A percentile compares a stretch with the other conserved stretches of the same genome.
phyloP scores from a whole-genome alignment of 2,329 filamentous ascomycete species.

The Bipolaris cookei region DNA sequence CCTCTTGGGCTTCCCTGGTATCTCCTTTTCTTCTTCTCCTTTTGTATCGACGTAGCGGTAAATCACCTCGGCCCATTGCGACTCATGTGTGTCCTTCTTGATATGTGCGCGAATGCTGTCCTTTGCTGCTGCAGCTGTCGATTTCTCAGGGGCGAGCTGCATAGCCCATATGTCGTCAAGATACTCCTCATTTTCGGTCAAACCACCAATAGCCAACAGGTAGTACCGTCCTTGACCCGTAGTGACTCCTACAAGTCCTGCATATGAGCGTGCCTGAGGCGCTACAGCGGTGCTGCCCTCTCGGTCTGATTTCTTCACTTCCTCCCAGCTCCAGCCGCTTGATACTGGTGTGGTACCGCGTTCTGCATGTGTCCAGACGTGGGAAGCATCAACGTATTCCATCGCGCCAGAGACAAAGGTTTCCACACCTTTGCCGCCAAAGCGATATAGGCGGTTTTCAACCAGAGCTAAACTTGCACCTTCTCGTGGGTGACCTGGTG shows the following conservation, averaged over 20 bases:
- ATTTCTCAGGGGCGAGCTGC: conserved; percentile 57
- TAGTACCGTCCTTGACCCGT: conserved; percentile 62
- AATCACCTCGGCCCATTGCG: conserved; percentile 59
- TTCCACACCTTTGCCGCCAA: conserved; percentile 47
- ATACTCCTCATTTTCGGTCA: conserved; percentile 33
- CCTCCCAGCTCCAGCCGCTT: conserved; percentile 45
- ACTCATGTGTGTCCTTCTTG: conserved; percentile 55
- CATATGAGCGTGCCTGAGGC: conserved; percentile 53
- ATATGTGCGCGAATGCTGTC: conserved; percentile 57
- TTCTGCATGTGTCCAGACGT: conserved; percentile 46
- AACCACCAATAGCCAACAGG: conserved; percentile 59
- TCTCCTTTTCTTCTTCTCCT: conserved; percentile 52
- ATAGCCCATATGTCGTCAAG: conserved; percentile 60
- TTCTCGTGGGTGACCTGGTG: conserved; percentile 47
- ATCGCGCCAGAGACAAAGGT: conserved; percentile 30
- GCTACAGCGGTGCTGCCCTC: conserved; percentile 16
- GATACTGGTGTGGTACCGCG: conserved; percentile 44
- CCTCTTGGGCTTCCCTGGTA: conserved; percentile 47
- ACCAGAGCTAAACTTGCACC: conserved; percentile 55
- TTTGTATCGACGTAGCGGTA: conserved; percentile 55
- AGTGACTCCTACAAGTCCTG: conserved; percentile 55
- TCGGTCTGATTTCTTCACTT: conserved; percentile 28
- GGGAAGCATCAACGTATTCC: conserved; percentile 43
- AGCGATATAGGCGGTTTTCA: conserved; percentile 56
- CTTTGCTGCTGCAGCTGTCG: conserved; percentile 58